Conservation (phyloP, 352 stramenopile genomes). For the Pythium pyrilobum region DNA sequence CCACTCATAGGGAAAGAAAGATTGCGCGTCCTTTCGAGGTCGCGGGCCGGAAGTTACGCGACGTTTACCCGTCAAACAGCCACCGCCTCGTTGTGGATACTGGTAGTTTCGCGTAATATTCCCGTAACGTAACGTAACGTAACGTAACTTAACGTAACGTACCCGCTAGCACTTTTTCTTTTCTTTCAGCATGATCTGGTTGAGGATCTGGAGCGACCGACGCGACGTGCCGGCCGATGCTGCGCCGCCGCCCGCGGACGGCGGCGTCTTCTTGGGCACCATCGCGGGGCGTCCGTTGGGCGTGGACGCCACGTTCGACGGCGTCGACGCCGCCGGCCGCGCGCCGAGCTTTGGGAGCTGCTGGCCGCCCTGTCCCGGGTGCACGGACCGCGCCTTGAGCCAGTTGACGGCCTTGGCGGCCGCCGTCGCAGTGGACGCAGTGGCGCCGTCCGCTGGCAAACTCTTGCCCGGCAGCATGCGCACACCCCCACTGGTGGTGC, state of each 20-base stretch:
- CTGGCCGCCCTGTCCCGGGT: slow-evolving; percentile 2
- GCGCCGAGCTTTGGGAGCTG: not conserved
- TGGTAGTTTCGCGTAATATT: slow-evolving; percentile 8
- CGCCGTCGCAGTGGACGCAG: not conserved
- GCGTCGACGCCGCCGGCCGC: not conserved
- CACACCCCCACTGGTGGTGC: slow-evolving; percentile 19
- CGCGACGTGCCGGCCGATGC: no score
- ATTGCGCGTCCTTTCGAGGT: no score
- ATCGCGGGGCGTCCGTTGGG: not conserved
- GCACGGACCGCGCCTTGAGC: slow-evolving; percentile 70
- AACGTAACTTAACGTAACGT: no score
- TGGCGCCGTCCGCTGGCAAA: slow-evolving; percentile 23
- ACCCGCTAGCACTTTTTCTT: slow-evolving; percentile 12
- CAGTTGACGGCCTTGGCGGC: slow-evolving; percentile 69
- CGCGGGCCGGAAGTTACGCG: no score
- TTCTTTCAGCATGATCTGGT: slow-evolving; percentile 55
- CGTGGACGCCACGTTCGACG: not conserved
- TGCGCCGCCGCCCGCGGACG: slow-evolving; percentile 52
- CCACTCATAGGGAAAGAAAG: no score
- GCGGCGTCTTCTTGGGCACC: slow-evolving; percentile 50
- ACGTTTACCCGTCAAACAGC: no score
- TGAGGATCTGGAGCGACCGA: slow-evolving; percentile 77
- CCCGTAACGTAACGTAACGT: slow-evolving; percentile 25
- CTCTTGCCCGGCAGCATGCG: slow-evolving; percentile 48
- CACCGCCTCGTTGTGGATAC: no score